Conservation (phyloP, 73 alveolate species). For the Paramecium pentaurelia region DNA sequence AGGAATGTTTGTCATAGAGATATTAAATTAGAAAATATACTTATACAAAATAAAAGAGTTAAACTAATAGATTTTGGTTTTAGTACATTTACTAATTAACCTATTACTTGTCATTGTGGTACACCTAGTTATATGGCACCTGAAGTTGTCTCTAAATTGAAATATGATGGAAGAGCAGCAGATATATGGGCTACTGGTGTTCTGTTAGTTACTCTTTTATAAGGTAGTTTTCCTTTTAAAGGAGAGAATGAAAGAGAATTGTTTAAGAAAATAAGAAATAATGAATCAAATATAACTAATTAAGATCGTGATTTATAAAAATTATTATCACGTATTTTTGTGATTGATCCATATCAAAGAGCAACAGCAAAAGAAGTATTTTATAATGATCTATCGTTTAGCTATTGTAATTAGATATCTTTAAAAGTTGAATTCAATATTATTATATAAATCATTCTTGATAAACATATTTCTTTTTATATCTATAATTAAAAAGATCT, state of each 20-base stretch:
- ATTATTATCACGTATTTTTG: background rate
- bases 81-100: slow-evolving; percentile 19
- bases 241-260: slow-evolving; percentile 90
- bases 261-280: slow-evolving; percentile 67
- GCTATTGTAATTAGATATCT: slow-evolving; percentile 37
- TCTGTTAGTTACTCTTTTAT: slow-evolving; percentile 64
- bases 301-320: background rate
- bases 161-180: slow-evolving; percentile 86
- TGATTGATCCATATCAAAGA: background rate
- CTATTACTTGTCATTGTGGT: slow-evolving; percentile 78
- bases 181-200: slow-evolving; percentile 98
- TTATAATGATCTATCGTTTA: background rate
- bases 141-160: slow-evolving; percentile 87
- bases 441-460: background rate
- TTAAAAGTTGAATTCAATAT: background rate
- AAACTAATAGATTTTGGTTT: slow-evolving; percentile 52
- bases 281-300: background rate
- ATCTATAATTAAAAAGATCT: background rate
- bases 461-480: background rate
- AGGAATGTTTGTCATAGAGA: slow-evolving; percentile 53
- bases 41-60: slow-evolving; percentile 21
- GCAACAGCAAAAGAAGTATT: slow-evolving; percentile 47
- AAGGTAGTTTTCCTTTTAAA: slow-evolving; percentile 85
- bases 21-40: slow-evolving; percentile 49
- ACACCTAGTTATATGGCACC: slow-evolving; percentile 99